These are phyloP conservation scores for Aspergillus brunneoviolaceus DNA, from an alignment of 2,329 filamentous ascomycete species.

Conservation along the genomic window DNA sequence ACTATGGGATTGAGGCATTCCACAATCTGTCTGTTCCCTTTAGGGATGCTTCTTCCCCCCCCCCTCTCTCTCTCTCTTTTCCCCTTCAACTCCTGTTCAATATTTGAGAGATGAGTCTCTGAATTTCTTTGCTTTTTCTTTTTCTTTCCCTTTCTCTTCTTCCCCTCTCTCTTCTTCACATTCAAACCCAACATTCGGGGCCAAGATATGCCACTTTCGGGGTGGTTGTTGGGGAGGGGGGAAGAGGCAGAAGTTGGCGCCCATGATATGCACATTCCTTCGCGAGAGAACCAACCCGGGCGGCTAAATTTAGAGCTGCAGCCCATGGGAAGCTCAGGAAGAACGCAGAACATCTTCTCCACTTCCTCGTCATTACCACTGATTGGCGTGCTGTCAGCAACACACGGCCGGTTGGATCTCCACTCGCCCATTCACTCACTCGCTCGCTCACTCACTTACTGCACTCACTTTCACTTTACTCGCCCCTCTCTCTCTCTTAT, in stretches of 20 bases:
- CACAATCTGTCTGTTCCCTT: background rate
- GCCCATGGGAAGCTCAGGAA: conserved; percentile 19
- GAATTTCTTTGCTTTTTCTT: background rate
- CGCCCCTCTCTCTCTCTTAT: no score
- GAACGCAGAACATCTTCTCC: conserved; percentile 9
- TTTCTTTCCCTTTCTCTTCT: background rate
- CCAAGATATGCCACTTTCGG: conserved; percentile 16
- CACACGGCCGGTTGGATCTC: conserved; percentile 16
- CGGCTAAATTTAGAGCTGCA: conserved; percentile 43
- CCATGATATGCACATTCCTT: conserved; percentile 28
- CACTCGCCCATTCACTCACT: conserved; percentile 2
- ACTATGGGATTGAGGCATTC: conserved; percentile 6
- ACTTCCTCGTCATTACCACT: conserved; percentile 1
- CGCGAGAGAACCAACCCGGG: conserved; percentile 24
- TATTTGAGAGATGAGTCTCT: background rate
- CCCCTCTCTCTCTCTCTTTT: background rate
- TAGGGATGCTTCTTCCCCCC: background rate
- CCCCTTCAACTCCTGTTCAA: background rate
- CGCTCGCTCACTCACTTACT: conserved; percentile 8
- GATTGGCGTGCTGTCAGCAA: conserved; percentile 20
- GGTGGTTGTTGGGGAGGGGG: background rate
- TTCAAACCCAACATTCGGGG: background rate
- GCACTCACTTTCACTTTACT: conserved; percentile 9
- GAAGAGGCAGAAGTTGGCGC: conserved; percentile 29
- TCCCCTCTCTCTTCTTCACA: background rate